phyloP scores from a whole-genome alignment of 257 asterid genomes.

The Ophiorrhiza pumila region DNA sequence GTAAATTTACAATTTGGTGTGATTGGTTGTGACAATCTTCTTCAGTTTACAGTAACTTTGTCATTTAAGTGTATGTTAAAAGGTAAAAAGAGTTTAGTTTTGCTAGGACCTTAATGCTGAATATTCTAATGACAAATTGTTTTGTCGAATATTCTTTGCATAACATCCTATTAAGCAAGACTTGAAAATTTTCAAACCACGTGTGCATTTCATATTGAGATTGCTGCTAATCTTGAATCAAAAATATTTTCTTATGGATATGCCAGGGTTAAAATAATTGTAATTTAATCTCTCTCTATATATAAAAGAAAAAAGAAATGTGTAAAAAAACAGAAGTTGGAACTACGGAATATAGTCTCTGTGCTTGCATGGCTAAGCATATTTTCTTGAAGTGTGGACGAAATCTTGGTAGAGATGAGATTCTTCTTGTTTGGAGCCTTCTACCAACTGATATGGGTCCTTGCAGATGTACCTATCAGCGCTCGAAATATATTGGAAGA shows the following conservation, averaged over 20 bases:
- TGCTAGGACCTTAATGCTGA: background rate
- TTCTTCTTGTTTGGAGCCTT: constrained; percentile 11
- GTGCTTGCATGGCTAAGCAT: background rate
- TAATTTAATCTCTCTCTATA: background rate
- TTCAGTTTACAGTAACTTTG: background rate
- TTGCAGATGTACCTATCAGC: constrained; percentile 66
- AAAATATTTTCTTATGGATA: background rate
- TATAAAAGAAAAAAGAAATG: background rate
- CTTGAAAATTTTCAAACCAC: background rate
- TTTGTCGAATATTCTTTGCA: background rate
- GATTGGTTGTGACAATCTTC: background rate
- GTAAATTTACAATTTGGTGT: background rate
- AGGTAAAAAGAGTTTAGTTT: background rate
- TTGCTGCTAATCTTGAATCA: background rate
- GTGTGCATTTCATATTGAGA: background rate
- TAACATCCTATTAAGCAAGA: background rate
- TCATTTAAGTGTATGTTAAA: background rate
- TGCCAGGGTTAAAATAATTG: background rate
- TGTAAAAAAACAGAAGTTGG: background rate
- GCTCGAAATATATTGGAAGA: constrained; percentile 89
- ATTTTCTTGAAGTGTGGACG: background rate
- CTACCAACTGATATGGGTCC: constrained; percentile 25
- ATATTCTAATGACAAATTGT: background rate
- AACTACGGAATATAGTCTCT: background rate
- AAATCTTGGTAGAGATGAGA: background rate